Conservation (phyloP, 208 protist species). For the Paratrypanosoma confusum region DNA sequence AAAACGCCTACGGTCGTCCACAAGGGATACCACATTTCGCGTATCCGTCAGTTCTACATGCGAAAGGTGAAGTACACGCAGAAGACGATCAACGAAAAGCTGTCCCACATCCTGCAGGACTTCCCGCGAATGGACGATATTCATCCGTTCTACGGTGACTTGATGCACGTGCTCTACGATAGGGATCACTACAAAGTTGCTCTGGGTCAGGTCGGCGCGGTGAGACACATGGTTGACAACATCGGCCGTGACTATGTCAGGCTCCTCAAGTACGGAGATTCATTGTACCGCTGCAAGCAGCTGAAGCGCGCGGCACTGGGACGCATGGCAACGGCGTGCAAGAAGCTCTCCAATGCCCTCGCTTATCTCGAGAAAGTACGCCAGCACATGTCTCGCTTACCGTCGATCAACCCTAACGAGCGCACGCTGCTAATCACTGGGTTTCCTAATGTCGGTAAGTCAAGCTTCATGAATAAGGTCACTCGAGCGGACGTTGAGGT, state of each 20-base stretch:
- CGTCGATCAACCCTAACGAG: constrained; percentile 98
- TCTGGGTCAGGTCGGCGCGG: constrained; percentile 97
- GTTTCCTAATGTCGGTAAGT: constrained; percentile 99
- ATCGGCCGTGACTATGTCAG: constrained; percentile 97
- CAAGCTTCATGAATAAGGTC: constrained; percentile 99
- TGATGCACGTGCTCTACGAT: constrained; percentile 99
- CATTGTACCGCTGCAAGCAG: constrained; percentile 99
- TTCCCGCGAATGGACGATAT: constrained; percentile 98
- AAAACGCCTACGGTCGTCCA: constrained; percentile 99
- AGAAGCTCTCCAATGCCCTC: constrained; percentile 92
- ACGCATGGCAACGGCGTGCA: constrained; percentile 97
- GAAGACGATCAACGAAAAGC: constrained; percentile 97
- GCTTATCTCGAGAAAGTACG: constrained; percentile 99
- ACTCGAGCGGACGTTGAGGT: constrained; percentile 99
- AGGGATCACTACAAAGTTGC: constrained; percentile 99
- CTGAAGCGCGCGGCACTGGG: constrained; percentile 99
- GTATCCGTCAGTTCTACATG: constrained; percentile 99
- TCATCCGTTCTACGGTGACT: constrained; percentile 99
- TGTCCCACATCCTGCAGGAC: constrained; percentile 93
- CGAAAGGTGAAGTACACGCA: constrained; percentile 98
- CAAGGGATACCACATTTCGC: constrained; percentile 97
- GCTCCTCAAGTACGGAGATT: constrained; percentile 99
- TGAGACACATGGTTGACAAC: constrained; percentile 96
- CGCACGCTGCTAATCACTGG: constrained; percentile 97
- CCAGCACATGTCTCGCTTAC: constrained; percentile 99